Percentiles rank a stretch among this genome's conserved stretches.
These are phyloP conservation scores for Bacterosira constricta DNA, from an alignment of 108 stramenopile genomes.

Conservation along the genomic window DNA sequence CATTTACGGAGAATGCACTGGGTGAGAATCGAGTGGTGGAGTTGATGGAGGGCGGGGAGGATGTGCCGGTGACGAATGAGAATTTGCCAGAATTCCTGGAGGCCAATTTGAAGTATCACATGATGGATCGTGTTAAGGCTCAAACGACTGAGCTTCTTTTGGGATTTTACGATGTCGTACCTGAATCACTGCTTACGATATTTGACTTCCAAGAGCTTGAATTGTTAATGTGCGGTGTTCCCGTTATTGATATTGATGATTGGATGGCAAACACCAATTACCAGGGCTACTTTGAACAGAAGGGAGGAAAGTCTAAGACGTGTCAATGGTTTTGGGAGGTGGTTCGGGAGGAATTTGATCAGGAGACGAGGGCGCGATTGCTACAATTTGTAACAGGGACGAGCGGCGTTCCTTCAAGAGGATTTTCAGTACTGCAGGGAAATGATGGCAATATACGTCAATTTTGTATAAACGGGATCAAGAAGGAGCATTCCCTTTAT, in stretches of 20 bases:
- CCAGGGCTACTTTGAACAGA: slow-evolving; percentile 70
- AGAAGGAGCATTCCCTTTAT: slow-evolving; percentile 61
- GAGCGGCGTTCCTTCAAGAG: slow-evolving; percentile 92
- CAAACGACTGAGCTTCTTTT: slow-evolving; percentile 88
- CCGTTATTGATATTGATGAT: slow-evolving; percentile 92
- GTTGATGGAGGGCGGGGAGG: slow-evolving; percentile 83
- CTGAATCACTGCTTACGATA: slow-evolving; percentile 92
- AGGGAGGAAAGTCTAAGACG: slow-evolving; percentile 57
- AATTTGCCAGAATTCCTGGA: slow-evolving; percentile 95
- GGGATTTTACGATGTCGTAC: slow-evolving; percentile 97
- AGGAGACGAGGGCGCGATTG: slow-evolving; percentile 93
- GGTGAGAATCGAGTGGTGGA: slow-evolving; percentile 86
- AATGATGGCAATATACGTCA: slow-evolving; percentile 93
- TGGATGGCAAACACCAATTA: slow-evolving; percentile 92
- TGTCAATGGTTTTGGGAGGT: slow-evolving; percentile 97
- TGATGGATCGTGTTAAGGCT: slow-evolving; percentile 85
- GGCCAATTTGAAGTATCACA: slow-evolving; percentile 82
- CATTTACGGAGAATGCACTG: slow-evolving; percentile 87
- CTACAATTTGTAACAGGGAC: slow-evolving; percentile 98
- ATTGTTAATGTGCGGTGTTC: slow-evolving; percentile 96
- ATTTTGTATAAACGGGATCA: slow-evolving; percentile 93
- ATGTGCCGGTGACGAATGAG: slow-evolving; percentile 90
- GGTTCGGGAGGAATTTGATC: slow-evolving; percentile 84
- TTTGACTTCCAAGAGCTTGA: slow-evolving; percentile 98
- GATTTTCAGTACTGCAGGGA: slow-evolving; percentile 93